These are phyloP conservation scores for Claviceps digitariae DNA, from an alignment of 2,329 filamentous ascomycete species.

Conservation along the genomic window DNA sequence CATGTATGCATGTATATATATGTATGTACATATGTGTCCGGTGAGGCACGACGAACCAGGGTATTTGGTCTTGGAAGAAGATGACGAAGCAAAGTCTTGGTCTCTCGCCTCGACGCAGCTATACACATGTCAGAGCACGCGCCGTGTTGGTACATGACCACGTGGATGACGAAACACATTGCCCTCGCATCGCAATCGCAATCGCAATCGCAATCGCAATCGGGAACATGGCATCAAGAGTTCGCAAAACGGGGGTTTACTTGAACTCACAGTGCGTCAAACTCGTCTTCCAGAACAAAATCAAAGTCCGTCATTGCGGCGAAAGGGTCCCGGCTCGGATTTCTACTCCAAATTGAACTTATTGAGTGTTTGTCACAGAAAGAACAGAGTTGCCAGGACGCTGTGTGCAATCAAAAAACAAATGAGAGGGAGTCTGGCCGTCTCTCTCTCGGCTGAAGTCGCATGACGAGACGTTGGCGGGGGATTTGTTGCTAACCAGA, in stretches of 20 bases:
- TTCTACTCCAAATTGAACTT: too few species aligned
- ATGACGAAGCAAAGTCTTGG: background rate
- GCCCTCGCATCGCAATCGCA: too few species aligned
- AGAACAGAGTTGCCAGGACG: too few species aligned
- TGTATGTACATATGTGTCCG: background rate
- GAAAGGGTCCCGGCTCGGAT: too few species aligned
- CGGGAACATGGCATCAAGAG: too few species aligned
- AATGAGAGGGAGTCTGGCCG: too few species aligned
- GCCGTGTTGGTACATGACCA: too few species aligned
- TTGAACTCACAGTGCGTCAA: constrained; percentile 37
- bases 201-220: too few species aligned
- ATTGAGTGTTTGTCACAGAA: background rate
- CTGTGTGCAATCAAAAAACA: background rate
- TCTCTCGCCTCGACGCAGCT: constrained; percentile 21
- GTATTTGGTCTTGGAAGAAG: constrained; percentile 16
- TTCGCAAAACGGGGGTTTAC: too few species aligned
- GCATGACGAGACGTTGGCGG: background rate
- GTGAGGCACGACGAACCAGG: constrained; percentile 16
- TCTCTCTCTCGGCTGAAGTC: background rate
- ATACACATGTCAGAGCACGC: background rate
- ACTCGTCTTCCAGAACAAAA: constrained; percentile 36
- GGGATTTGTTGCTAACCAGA: background rate
- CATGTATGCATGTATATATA: background rate
- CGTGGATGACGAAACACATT: too few species aligned
- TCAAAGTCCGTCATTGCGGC: constrained; percentile 12